Percentiles rank a stretch among this genome's conserved stretches.
Conservation (phyloP, 2,329 filamentous ascomycete genomes). For the Fusarium foetens region DNA sequence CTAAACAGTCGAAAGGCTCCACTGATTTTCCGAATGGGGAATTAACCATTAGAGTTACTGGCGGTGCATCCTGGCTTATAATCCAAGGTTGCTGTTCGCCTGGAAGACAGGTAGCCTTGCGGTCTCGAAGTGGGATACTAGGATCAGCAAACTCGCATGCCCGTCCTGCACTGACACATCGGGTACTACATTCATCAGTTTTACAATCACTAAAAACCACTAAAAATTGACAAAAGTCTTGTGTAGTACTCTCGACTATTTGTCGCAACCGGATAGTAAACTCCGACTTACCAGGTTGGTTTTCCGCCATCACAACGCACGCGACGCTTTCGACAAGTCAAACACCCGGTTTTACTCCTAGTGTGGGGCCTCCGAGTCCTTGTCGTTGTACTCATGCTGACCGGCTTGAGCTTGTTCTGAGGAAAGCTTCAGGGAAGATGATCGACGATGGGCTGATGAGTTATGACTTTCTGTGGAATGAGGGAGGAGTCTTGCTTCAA, state of each 20-base stretch:
- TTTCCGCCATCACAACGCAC: conserved; percentile 36
- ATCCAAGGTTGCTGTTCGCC: conserved; percentile 41
- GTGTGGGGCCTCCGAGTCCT: conserved; percentile 36
- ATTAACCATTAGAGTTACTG: background rate
- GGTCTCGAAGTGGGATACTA: conserved; percentile 39
- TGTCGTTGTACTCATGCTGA: conserved; percentile 2
- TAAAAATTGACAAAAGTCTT: rapidly evolving
- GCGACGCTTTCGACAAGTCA: conserved; percentile 38
- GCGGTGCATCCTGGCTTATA: background rate
- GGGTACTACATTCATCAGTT: conserved; percentile 3
- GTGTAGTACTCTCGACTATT: background rate
- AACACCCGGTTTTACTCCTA: conserved; percentile 34
- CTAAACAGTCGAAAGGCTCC: conserved; percentile 35
- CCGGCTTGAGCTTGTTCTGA: background rate
- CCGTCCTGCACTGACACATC: conserved; percentile 20
- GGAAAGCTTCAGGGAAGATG: too few species aligned
- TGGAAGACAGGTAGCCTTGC: conserved; percentile 26
- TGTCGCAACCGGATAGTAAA: background rate
- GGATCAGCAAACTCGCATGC: conserved; percentile 31
- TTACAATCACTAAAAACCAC: background rate
- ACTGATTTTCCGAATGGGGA: conserved; percentile 8
- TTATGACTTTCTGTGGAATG: background rate
- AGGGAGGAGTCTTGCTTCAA: background rate
- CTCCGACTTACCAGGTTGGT: conserved; percentile 34
- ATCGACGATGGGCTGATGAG: background rate